A percentile compares a stretch with the other conserved stretches of the same genome.
Conservation (phyloP, 176 grass and related monocot genomes). For the Musa troglodytarum region DNA sequence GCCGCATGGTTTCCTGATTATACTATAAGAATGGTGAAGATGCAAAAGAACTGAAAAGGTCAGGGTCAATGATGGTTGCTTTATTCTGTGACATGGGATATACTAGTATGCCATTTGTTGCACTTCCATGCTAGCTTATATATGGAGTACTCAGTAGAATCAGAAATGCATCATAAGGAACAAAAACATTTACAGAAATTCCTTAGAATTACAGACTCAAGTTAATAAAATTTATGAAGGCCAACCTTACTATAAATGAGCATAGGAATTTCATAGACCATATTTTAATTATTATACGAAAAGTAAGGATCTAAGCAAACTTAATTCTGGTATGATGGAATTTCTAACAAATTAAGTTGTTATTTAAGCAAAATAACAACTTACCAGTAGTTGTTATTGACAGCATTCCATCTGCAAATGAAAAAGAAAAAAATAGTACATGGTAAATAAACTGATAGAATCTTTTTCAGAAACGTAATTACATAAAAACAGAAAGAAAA, state of each 20-base stretch:
- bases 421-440: neutral
- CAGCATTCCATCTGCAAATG: slow-evolving; percentile 56
- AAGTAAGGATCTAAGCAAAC: neutral
- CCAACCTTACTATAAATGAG: neutral
- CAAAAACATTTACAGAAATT: neutral
- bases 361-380: slow-evolving; percentile 3
- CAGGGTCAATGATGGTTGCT: too few relatives aligned
- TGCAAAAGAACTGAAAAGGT: neutral
- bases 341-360: neutral
- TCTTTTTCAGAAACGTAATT: neutral
- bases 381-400: slow-evolving; percentile 57
- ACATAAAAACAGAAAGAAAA: neutral
- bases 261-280: neutral
- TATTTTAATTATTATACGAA: neutral
- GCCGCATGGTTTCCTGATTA: too few relatives aligned
- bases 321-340: neutral
- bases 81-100: too few relatives aligned
- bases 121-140: too few relatives aligned
- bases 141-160: neutral
- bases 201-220: neutral
- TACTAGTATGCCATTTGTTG: too few relatives aligned
- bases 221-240: neutral
- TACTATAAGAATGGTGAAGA: neutral
- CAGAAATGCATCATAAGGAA: neutral
- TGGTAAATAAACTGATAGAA: neutral